A percentile compares a stretch with the other conserved stretches of the same genome.
Conservation (phyloP, 306 rosid species). For the Acacia melanoxylon region DNA sequence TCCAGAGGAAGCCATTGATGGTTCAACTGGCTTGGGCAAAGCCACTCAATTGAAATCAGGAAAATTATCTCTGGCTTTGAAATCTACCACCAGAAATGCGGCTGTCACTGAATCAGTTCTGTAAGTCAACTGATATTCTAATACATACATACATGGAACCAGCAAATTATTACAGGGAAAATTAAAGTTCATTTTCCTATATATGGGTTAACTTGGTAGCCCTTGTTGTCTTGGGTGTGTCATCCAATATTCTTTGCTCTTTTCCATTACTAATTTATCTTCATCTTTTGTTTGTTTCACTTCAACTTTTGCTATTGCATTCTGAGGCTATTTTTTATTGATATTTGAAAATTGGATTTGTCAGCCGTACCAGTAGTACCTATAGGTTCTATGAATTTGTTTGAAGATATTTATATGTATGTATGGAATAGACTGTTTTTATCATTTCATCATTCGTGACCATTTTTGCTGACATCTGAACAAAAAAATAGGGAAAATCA, state of each 20-base stretch:
- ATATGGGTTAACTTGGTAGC: background rate
- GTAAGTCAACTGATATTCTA: conserved; percentile 49
- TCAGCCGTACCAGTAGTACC: background rate
- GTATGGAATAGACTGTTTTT: background rate
- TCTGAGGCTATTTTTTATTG: background rate
- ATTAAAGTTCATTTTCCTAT: background rate
- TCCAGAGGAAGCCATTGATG: conserved; percentile 51
- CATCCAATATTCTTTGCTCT: background rate
- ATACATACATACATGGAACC: background rate
- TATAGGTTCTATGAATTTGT: background rate
- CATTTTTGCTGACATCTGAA: background rate
- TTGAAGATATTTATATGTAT: background rate
- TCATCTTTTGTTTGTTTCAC: background rate
- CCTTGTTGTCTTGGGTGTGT: background rate
- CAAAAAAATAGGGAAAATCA: background rate
- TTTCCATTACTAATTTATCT: background rate
- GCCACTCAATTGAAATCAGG: conserved; percentile 54
- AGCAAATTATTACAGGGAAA: background rate
- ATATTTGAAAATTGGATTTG: background rate
- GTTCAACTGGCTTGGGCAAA: conserved; percentile 36
- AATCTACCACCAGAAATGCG: conserved; percentile 56
- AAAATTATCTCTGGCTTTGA: conserved; percentile 46
- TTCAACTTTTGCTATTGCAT: background rate
- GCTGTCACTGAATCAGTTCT: conserved; percentile 73
- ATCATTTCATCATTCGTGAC: background rate